Conservation (phyloP, 805 yeast genomes). For the Yarrowia deformans region DNA sequence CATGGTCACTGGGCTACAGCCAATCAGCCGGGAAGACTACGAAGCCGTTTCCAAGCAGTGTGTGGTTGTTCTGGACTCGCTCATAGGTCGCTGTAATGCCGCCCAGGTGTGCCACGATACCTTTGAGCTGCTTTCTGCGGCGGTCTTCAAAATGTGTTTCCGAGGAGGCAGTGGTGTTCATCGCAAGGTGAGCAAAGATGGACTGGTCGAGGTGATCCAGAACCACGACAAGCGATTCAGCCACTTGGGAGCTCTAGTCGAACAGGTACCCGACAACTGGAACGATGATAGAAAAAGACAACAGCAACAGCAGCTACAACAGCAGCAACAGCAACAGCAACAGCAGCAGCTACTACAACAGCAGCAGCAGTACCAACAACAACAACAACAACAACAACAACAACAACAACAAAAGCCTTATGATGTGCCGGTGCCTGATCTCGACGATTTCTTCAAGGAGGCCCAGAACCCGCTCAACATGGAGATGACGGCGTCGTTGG, state of each 20-base stretch:
- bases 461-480: not conserved
- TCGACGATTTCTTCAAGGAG: constrained; percentile 23
- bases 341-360: not conserved
- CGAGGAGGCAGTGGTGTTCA: not conserved
- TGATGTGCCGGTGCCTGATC: not conserved
- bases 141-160: constrained; percentile 52
- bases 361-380: not conserved
- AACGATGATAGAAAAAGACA: constrained; percentile 1
- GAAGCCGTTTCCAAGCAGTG: constrained; percentile 56
- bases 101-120: constrained; percentile 75
- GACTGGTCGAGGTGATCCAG: constrained; percentile 11
- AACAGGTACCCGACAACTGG: constrained; percentile 29
- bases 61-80: constrained; percentile 63
- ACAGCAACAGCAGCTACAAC: not conserved
- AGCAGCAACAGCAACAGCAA: not conserved
- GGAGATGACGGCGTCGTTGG: constrained; percentile 22
- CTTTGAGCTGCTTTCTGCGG: constrained; percentile 74
- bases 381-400: not conserved
- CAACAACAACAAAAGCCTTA: not conserved
- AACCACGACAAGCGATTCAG: constrained; percentile 25
- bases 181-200: constrained; percentile 6
- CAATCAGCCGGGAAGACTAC: constrained; percentile 58
- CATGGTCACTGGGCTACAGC: constrained; percentile 43
- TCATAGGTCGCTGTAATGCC: constrained; percentile 77
- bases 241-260: constrained; percentile 20